These are phyloP conservation scores for Rhodocollybia butyracea DNA, from an alignment of 768 basidiomycete genomes.

Conservation along the genomic window DNA sequence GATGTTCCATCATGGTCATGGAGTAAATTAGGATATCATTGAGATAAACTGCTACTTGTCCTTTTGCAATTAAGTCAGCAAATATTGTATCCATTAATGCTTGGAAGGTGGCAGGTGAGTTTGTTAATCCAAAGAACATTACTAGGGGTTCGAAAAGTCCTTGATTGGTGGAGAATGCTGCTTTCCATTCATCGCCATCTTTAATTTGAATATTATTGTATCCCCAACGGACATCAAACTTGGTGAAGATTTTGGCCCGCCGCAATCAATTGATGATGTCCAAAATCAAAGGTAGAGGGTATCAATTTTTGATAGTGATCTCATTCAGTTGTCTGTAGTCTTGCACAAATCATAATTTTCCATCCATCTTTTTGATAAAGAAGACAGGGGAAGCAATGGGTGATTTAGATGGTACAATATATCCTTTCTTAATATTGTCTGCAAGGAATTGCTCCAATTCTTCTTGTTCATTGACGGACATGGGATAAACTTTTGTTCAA, in stretches of 20 bases:
- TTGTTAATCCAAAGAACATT: no score
- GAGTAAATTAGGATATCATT: conserved; percentile 27
- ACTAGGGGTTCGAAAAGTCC: conserved; percentile 39
- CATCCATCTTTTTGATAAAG: conserved; percentile 23
- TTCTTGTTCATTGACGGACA: no score
- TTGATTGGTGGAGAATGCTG: conserved; percentile 33
- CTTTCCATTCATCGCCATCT: conserved; percentile 42
- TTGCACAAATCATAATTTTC: conserved; percentile 11
- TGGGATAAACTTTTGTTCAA: no score
- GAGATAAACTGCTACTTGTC: conserved; percentile 27
- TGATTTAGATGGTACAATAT: no score
- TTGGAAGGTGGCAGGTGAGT: no score
- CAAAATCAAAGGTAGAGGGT: no score
- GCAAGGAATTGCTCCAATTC: no score
- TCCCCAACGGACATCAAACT: conserved; percentile 34
- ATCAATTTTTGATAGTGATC: conserved; percentile 27
- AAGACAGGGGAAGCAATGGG: conserved; percentile 16
- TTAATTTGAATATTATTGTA: conserved; percentile 40
- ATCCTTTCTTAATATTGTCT: no score
- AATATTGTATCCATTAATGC: no score
- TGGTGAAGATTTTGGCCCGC: no score
- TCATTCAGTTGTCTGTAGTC: conserved; percentile 28
- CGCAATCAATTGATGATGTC: no score
- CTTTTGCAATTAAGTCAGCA: no score
- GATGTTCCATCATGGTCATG: conserved; percentile 8